Evolutionary conservation across 225 moss, liverwort and hornwort genomes (phyloP), one percentile per base, ranked within the genome.

Genomic region (Climacium dendroides): DNA sequence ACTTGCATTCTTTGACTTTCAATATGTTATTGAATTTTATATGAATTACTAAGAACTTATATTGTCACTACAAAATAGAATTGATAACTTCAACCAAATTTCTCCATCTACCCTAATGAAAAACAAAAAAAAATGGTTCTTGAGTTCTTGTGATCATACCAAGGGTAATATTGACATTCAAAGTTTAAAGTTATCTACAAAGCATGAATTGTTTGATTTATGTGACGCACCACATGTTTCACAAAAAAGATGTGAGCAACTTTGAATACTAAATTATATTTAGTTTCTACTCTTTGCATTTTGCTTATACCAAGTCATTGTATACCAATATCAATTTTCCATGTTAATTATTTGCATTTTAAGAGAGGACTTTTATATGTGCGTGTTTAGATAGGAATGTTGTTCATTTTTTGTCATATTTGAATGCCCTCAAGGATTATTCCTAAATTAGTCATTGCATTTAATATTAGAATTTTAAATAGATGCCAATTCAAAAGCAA

Each of bases 1-100:
- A 50, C 0, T 1, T 34, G 34, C 32, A 32, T 50, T 32, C 3
- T 50, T 48, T 0, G 0, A 0, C 3, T 34, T 50, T 20, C 3
- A 32, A 5, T 20, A 50, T 20, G 3, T 34, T 52, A 50, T 50
- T 20, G 13, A 50, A 22, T 52, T 8, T 50, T 2, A 34, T 32
- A 3, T 50, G 12, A 34, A 50, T 50, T 50, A 5, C 47, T 74
- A 20, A n/a, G 6, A 9, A 35, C 53, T n/a, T 23, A 4, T 75
- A 52, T 23, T 75, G 19, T 35, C 0, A 34, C 52, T 23, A 35
- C 23, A n/a, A 77, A 54, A 54, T n/a, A 54, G n/a, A 77, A 16
- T 15, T n/a, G 24, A 24, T 19, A 47, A 26, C 12, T 30, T 30
- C 18, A 45, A 19, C 11, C 6, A 19, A 7, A 48, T 19, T 74